Evolutionary conservation across 1,139 yeast species (phyloP).

Genomic region (Geotrichum klebahnii): DNA sequence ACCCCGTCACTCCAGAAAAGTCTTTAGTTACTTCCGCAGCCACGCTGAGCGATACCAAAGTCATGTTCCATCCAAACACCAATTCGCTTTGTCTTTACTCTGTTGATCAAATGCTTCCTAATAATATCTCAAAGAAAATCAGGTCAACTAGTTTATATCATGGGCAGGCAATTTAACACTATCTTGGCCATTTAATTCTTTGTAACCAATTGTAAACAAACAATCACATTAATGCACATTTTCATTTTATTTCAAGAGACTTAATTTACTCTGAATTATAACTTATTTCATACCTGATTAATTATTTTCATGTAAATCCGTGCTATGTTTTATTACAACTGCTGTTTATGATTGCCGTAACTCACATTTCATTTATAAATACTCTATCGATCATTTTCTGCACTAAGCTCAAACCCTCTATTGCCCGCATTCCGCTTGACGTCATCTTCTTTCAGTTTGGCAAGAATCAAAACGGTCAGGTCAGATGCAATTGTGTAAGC

Average conservation of each 20-base stretch:
- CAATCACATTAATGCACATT: too few species aligned
- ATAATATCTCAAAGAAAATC: slow-evolving; percentile 4
- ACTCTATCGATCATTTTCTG: slow-evolving; percentile 35
- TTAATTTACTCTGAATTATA: too few species aligned
- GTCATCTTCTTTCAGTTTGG: slow-evolving; percentile 55
- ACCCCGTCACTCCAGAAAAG: slow-evolving; percentile 7
- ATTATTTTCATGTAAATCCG: too few species aligned
- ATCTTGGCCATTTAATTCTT: too few species aligned
- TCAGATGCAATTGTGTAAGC: slow-evolving; percentile 63
- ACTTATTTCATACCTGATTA: too few species aligned
- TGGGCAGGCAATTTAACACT: neutral
- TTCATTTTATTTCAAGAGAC: too few species aligned
- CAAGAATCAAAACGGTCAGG: slow-evolving; percentile 61
- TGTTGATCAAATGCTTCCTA: neutral
- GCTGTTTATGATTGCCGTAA: too few species aligned
- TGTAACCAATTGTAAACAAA: too few species aligned
- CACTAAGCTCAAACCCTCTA: slow-evolving; percentile 33
- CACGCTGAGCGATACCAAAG: slow-evolving; percentile 1
- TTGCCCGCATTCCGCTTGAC: slow-evolving; percentile 37
- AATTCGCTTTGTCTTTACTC: slow-evolving; percentile 5
- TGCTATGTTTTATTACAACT: too few species aligned
- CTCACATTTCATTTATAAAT: too few species aligned
- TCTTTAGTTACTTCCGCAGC: slow-evolving; percentile 4
- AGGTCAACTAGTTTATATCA: slow-evolving; percentile 2
- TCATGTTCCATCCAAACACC: slow-evolving; percentile 4